A percentile compares a stretch with the other conserved stretches of the same genome.
Evolutionary conservation across 768 basidiomycete species (phyloP).

Genomic region (Rhodotorula kratochvilovae): DNA sequence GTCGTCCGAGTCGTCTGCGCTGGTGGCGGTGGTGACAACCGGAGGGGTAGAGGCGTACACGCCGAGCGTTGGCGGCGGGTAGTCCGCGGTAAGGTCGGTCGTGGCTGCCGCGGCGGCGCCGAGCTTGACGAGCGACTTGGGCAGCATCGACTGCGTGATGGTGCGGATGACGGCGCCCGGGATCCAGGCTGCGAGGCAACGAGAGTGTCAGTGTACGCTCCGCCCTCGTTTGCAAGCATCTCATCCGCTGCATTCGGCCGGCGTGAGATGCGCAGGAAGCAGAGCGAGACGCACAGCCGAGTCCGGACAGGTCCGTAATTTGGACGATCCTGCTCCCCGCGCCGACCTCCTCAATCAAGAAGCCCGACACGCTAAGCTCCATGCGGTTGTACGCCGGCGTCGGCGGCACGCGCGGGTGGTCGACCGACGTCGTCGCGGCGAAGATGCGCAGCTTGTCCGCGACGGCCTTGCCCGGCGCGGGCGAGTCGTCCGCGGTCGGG

Average conservation of each 20-base stretch:
- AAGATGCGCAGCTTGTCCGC: conserved; percentile 11
- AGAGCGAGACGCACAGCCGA: conserved; percentile 32
- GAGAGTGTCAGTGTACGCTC: not conserved
- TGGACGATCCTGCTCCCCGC: conserved; percentile 36
- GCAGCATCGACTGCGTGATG: conserved; percentile 40
- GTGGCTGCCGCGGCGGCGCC: conserved; percentile 22
- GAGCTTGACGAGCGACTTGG: conserved; percentile 40
- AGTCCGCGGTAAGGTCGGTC: conserved; percentile 13
- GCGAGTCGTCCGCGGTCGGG: not conserved
- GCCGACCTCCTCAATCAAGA: conserved; percentile 36
- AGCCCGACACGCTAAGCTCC: conserved; percentile 37
- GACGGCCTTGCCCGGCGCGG: not conserved
- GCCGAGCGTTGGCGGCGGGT: conserved; percentile 38
- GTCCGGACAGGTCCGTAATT: conserved; percentile 39
- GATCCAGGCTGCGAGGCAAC: conserved; percentile 26
- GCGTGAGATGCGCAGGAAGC: not conserved
- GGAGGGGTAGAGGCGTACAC: not conserved
- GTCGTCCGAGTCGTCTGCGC: not conserved
- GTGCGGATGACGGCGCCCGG: conserved; percentile 31
- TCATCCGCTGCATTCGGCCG: too few species aligned
- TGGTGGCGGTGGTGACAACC: too few species aligned
- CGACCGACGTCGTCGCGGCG: conserved; percentile 33
- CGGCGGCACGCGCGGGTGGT: conserved; percentile 18
- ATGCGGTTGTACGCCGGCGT: conserved; percentile 39
- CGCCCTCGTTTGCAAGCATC: too few species aligned